Conservation (phyloP, 2,329 filamentous ascomycete genomes). For the Nemania abortiva region DNA sequence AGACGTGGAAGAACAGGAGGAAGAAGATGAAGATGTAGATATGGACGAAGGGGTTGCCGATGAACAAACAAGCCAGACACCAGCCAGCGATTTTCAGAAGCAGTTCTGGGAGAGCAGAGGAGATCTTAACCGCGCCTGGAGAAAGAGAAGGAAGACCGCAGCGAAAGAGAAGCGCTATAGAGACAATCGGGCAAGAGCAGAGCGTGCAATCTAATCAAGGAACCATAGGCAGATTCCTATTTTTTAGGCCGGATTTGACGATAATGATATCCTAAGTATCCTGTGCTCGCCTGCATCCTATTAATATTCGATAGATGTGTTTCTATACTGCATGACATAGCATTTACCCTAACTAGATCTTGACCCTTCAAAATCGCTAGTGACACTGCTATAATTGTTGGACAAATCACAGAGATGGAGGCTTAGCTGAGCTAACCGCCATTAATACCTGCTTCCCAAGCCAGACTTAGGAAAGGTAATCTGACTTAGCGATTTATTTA, state of each 20-base stretch:
- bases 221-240: neutral
- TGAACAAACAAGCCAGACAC: conserved; percentile 16
- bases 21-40: conserved; percentile 41
- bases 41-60: conserved; percentile 36
- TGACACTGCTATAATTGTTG: neutral
- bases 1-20: conserved; percentile 56
- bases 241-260: neutral
- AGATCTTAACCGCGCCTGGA: conserved; percentile 75
- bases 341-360: neutral
- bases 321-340: neutral
- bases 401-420: neutral
- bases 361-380: neutral
- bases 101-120: conserved; percentile 77
- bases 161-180: conserved; percentile 75
- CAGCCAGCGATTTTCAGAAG: conserved; percentile 68
- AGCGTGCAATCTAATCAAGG: conserved; percentile 53
- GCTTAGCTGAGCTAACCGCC: neutral
- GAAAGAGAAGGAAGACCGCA: conserved; percentile 70
- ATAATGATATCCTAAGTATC: conserved; percentile 21
- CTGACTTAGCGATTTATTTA: neutral
- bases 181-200: conserved; percentile 70
- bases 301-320: neutral
- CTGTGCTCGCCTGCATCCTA: neutral
- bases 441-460: neutral
- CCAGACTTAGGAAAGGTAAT: neutral